A percentile compares a stretch with the other conserved stretches of the same genome.
Conservation (phyloP, 139 green algal genomes). For the Chlamydomonas urium region DNA sequence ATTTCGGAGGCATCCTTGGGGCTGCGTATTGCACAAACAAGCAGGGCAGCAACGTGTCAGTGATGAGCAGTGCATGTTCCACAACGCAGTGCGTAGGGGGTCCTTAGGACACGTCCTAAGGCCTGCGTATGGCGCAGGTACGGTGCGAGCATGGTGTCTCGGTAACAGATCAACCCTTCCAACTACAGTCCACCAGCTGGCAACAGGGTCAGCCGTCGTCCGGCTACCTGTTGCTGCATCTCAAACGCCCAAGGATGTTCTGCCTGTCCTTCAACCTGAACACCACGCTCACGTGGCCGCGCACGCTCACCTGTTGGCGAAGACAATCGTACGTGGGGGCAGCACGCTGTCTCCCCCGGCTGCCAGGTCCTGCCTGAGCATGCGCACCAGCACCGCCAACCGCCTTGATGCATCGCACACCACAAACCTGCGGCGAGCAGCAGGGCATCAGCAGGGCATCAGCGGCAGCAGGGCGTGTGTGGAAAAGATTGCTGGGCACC, state of each 20-base stretch:
- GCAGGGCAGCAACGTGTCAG: conserved; percentile 17
- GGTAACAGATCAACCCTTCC: too few relatives aligned
- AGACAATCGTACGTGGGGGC: conserved; percentile 59
- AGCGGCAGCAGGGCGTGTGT: too few relatives aligned
- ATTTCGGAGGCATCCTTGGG: conserved; percentile 39
- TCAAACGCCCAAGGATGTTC: too few relatives aligned
- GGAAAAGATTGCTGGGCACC: too few relatives aligned
- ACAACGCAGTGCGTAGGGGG: background rate
- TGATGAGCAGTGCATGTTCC: background rate
- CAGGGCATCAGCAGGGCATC: too few relatives aligned
- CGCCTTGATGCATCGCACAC: conserved; percentile 32
- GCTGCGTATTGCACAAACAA: conserved; percentile 21
- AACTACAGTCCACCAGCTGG: too few relatives aligned
- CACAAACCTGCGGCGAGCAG: conserved; percentile 35
- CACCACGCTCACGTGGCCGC: background rate
- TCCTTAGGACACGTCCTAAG: background rate
- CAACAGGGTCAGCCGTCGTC: too few relatives aligned
- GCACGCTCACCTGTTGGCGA: conserved; percentile 21
- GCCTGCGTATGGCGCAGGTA: too few relatives aligned
- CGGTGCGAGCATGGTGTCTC: too few relatives aligned
- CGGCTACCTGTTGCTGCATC: too few relatives aligned
- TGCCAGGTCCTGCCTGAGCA: conserved; percentile 55
- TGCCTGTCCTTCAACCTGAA: background rate
- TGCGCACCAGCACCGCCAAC: conserved; percentile 51
- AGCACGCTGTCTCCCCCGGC: conserved; percentile 34